These are phyloP conservation scores for Agastache rugosa DNA, from an alignment of 257 asterid genomes.

Conservation along the genomic window DNA sequence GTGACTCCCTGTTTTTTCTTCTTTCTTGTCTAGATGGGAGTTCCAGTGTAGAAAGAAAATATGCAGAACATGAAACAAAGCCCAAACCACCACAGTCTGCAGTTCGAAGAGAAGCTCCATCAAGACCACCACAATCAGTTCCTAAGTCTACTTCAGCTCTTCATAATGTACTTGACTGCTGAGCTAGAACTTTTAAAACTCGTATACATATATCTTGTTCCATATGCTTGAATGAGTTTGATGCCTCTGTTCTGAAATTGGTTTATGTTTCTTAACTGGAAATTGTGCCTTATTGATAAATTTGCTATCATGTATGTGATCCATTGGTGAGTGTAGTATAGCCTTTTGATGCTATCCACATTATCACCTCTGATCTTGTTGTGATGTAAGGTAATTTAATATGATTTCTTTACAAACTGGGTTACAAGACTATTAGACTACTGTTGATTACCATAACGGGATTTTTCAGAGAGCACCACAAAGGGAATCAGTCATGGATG, in stretches of 20 bases:
- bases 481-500: slow-evolving; percentile 63
- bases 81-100: slow-evolving; percentile 57
- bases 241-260: slow-evolving; percentile 20
- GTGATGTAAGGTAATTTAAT: background rate
- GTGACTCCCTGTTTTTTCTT: background rate
- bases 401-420: background rate
- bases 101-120: slow-evolving; percentile 60
- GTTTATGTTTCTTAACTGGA: slow-evolving; percentile 3
- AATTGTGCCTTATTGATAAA: slow-evolving; percentile 10
- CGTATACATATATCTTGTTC: slow-evolving; percentile 1
- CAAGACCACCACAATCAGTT: slow-evolving; percentile 70
- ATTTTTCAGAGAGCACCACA: slow-evolving; percentile 70
- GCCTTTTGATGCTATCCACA: background rate
- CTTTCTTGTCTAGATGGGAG: slow-evolving; percentile 64
- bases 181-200: slow-evolving; percentile 30
- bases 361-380: background rate
- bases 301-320: slow-evolving; percentile 2
- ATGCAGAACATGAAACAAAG: slow-evolving; percentile 65
- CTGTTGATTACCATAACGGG: slow-evolving; percentile 30
- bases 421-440: background rate
- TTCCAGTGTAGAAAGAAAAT: slow-evolving; percentile 70
- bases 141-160: slow-evolving; percentile 72
- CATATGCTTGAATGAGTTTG: slow-evolving; percentile 13
- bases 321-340: background rate
- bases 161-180: slow-evolving; percentile 62